A percentile compares a stretch with the other conserved stretches of the same genome.
These are phyloP conservation scores for Nicotiana sylvestris DNA, from an alignment of 257 asterid genomes.

Conservation along the genomic window DNA sequence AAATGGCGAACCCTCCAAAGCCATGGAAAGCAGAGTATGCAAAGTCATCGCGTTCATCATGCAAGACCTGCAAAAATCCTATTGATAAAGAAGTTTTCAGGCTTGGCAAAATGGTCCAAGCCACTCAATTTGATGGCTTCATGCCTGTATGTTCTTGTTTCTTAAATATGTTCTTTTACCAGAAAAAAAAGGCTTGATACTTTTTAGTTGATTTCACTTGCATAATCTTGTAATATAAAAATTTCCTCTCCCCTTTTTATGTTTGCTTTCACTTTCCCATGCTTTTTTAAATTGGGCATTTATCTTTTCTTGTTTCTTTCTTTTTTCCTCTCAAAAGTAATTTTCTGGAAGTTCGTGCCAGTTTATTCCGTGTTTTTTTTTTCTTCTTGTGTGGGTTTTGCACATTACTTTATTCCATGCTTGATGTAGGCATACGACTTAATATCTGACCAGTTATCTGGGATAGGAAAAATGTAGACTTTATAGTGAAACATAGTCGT, in stretches of 20 bases:
- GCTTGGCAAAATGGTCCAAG: constrained; percentile 94
- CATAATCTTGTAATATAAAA: not conserved
- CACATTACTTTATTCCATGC: not conserved
- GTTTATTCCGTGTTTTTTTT: not conserved
- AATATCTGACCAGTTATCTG: not conserved
- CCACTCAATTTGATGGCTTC: constrained; percentile 83
- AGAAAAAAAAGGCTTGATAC: not conserved
- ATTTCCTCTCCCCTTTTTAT: not conserved
- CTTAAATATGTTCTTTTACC: not conserved
- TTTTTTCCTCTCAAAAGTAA: not conserved
- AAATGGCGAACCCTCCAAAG: constrained; percentile 85
- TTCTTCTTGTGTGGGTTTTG: not conserved
- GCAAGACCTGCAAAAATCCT: constrained; percentile 71
- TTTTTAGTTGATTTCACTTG: not conserved
- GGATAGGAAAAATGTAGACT: not conserved
- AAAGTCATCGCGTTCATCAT: constrained; percentile 81
- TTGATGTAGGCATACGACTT: not conserved
- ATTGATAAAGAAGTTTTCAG: constrained; percentile 70
- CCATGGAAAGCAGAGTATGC: constrained; percentile 96
- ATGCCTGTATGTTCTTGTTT: constrained; percentile 59
- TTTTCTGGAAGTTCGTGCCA: not conserved
- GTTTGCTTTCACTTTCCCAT: not conserved
- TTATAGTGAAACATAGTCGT: not conserved
- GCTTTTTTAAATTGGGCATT: not conserved
- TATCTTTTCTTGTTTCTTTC: not conserved